These are phyloP conservation scores for Solanum etuberosum DNA, from an alignment of 257 asterid species.

Conservation along the genomic window DNA sequence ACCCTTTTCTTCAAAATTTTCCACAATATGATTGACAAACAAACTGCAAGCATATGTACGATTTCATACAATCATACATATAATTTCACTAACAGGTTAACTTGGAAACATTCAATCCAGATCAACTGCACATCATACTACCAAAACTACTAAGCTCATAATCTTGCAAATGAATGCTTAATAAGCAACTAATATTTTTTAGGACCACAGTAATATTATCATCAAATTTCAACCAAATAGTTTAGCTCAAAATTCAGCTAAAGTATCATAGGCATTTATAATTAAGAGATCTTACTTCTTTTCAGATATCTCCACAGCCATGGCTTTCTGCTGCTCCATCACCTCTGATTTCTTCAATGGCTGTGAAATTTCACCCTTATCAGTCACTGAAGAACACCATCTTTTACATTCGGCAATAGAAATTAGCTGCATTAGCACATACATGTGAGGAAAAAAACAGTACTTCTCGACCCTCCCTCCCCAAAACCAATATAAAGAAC, in stretches of 20 bases:
- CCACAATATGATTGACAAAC: not conserved
- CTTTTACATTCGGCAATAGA: slow-evolving; percentile 20
- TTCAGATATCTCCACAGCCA: slow-evolving; percentile 6
- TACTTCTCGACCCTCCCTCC: not conserved
- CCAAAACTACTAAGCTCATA: not conserved
- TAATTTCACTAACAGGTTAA: not conserved
- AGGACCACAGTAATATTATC: not conserved
- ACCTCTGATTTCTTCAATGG: slow-evolving; percentile 12
- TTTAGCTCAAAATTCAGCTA: not conserved
- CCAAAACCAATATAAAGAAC: too few relatives aligned
- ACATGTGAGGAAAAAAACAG: not conserved
- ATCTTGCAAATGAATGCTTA: not conserved
- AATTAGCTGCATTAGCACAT: not conserved
- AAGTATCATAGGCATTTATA: not conserved
- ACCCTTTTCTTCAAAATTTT: not conserved
- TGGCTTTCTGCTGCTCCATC: slow-evolving; percentile 11
- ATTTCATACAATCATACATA: not conserved
- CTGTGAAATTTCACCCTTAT: slow-evolving; percentile 6
- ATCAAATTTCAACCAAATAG: not conserved
- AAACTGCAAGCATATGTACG: not conserved
- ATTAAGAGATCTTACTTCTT: slow-evolving; percentile 14
- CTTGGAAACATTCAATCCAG: not conserved
- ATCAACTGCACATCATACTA: not conserved
- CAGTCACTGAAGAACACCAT: slow-evolving; percentile 3
- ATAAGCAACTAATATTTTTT: not conserved